A percentile compares a stretch with the other conserved stretches of the same genome.
These are phyloP conservation scores for Globisporangium irregulare DNA, from an alignment of 352 stramenopile genomes.

Conservation along the genomic window DNA sequence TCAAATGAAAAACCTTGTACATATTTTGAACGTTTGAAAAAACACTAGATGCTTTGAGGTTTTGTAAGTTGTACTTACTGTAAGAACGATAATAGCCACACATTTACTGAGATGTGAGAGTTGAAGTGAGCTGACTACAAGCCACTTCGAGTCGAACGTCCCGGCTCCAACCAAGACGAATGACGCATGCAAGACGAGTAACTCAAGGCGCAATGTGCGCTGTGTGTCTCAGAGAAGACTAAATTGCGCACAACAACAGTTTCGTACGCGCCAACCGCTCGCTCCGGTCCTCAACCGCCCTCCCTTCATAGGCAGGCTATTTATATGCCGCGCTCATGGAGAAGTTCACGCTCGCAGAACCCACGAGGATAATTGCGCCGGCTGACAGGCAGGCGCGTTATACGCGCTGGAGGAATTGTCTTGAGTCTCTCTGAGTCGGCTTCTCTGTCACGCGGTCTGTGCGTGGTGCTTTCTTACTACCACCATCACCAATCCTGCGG, in stretches of 20 bases:
- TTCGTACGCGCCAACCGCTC: not conserved
- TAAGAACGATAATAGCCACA: not conserved
- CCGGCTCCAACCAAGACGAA: too few species aligned
- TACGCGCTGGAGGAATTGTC: not conserved
- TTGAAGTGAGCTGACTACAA: not conserved
- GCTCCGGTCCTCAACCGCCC: not conserved
- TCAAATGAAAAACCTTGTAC: too few species aligned
- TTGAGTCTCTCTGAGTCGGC: not conserved
- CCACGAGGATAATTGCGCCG: not conserved
- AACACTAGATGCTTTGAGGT: not conserved
- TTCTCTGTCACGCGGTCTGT: not conserved
- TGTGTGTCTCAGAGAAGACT: not conserved
- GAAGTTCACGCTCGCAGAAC: not conserved
- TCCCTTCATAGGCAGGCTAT: not conserved
- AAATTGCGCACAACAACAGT: not conserved
- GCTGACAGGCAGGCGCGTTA: not conserved
- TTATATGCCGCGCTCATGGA: not conserved
- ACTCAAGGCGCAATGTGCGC: not conserved
- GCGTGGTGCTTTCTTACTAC: too few species aligned
- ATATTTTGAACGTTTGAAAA: not conserved
- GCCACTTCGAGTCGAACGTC: too few species aligned
- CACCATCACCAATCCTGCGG: too few species aligned
- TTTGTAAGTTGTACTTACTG: not conserved
- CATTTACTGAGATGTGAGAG: not conserved
- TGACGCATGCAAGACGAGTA: not conserved